A percentile compares a stretch with the other conserved stretches of the same genome.
phyloP scores from a whole-genome alignment of 768 basidiomycete species.

The Lactarius sanguifluus region DNA sequence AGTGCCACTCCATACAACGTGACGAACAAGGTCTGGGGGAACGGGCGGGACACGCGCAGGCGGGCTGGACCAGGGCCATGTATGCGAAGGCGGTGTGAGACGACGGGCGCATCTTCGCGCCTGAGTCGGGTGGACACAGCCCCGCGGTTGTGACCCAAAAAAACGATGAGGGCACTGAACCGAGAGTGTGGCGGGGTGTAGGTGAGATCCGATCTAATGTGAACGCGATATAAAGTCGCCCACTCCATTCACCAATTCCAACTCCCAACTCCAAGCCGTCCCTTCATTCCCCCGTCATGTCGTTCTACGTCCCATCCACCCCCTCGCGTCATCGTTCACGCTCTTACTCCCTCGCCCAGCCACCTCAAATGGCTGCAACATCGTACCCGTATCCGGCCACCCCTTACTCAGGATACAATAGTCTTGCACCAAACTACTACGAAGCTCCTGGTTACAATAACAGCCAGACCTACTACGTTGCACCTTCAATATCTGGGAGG shows the following conservation, averaged over 20 bases:
- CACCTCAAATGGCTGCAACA: conserved; percentile 13
- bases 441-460: conserved; percentile 4
- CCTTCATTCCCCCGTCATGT: conserved; percentile 16
- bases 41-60: background rate
- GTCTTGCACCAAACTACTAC: conserved; percentile 21
- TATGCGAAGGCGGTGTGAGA: background rate
- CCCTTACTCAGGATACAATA: conserved; percentile 30
- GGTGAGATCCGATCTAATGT: conserved; percentile 17
- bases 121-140: conserved; percentile 1
- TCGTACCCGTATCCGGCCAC: conserved; percentile 30
- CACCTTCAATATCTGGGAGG: conserved; percentile 28
- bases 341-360: conserved; percentile 30
- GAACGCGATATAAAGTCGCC: conserved; percentile 12
- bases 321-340: conserved; percentile 30
- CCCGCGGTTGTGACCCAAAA: background rate
- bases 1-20: background rate
- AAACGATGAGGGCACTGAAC: background rate
- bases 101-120: background rate
- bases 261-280: conserved; percentile 13
- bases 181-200: background rate
- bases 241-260: conserved; percentile 11
- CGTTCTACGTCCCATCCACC: conserved; percentile 34
- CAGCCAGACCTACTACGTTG: conserved; percentile 24
- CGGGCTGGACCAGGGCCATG: background rate
- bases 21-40: background rate